These are phyloP conservation scores for Torulaspora globosa DNA, from an alignment of 1,139 yeast species.

Conservation along the genomic window DNA sequence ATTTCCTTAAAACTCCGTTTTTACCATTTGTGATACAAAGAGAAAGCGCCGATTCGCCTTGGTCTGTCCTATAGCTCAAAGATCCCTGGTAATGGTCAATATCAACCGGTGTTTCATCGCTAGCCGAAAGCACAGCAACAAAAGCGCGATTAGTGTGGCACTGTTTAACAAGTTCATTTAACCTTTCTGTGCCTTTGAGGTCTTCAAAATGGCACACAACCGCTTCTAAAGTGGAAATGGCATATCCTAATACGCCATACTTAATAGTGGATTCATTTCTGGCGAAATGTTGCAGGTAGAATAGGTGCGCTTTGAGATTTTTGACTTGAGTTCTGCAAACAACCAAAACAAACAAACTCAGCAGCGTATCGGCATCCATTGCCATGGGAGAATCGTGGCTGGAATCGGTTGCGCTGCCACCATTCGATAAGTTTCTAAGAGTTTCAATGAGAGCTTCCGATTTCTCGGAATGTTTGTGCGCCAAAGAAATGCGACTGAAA, in stretches of 20 bases:
- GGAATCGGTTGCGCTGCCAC: conserved; percentile 8
- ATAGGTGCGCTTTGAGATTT: conserved; percentile 59
- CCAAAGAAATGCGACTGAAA: conserved; percentile 49
- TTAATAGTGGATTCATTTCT: conserved; percentile 43
- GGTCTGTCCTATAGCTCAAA: conserved; percentile 47
- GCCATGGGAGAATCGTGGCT: conserved; percentile 30
- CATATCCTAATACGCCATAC: conserved; percentile 55
- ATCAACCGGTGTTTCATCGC: conserved; percentile 37
- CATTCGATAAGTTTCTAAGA: conserved; percentile 48
- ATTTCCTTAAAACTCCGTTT: conserved; percentile 42
- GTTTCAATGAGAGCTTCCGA: conserved; percentile 51
- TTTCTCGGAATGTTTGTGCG: conserved; percentile 53
- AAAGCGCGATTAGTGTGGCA: conserved; percentile 7
- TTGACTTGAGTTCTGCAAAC: conserved; percentile 59
- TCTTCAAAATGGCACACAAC: conserved; percentile 54
- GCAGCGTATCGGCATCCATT: conserved; percentile 78
- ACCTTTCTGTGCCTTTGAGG: conserved; percentile 10
- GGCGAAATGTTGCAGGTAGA: conserved; percentile 61
- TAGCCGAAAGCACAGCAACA: conserved; percentile 21
- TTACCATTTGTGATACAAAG: conserved; percentile 48
- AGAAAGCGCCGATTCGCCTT: conserved; percentile 67
- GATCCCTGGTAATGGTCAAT: conserved; percentile 9
- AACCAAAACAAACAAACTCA: conserved; percentile 69
- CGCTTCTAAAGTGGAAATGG: conserved; percentile 77
- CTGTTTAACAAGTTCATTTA: conserved; percentile 9